Base-by-base conservation (phyloP, 148 eudicot species). In the Agrostemma githago region DNA sequence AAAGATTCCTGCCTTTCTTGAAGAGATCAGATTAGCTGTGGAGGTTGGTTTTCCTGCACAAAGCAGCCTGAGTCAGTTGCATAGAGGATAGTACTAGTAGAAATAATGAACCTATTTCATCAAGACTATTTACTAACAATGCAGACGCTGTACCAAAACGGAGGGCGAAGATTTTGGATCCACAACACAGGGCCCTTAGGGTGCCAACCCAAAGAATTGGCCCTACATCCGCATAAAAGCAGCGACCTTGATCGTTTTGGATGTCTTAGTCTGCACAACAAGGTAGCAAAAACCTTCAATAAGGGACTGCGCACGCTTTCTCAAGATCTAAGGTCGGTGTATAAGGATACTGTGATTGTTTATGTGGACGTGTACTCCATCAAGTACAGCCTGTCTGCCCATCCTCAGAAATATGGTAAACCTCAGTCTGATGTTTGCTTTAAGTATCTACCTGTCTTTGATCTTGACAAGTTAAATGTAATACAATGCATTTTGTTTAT, bases 121-220 rank as follows among this genome's bases (percentile, higher is more conserved):
- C 26, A 17, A 66, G 21, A 68, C 17, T 68, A n/a, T 19, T 19
- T 66, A 46, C 16, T 68, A 43, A 58, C 4, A 56, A 74, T 71
- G 42, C 62, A 85, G 87, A 80, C 38, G 19, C 39, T 83, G 16
- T 85, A 82, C 72, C 62, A 62, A 10, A 62, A 74, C 11, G 85
- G 89, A 53, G 89, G 82, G 57, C 67, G 78, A 63, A 83, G 80
- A 17, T 84, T 82, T 15, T 86, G 89, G 89, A 73, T 86, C 19
- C 86, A 83, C 61, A 82, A 84, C 74, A 83, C 89, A 40, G 89
- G 89, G 9, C 89, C 86, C 63, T 69, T 82, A 54, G 86, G 84
- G 4, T 86, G 84, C 40, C 79, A 76, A 3, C 85, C 86, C 42
- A 85, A 81, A 78, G 88, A 83, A 70, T 73, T 81, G 9, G 84